Base-by-base conservation (phyloP, 257 asterid species). In the Solanum tacnaense region DNA sequence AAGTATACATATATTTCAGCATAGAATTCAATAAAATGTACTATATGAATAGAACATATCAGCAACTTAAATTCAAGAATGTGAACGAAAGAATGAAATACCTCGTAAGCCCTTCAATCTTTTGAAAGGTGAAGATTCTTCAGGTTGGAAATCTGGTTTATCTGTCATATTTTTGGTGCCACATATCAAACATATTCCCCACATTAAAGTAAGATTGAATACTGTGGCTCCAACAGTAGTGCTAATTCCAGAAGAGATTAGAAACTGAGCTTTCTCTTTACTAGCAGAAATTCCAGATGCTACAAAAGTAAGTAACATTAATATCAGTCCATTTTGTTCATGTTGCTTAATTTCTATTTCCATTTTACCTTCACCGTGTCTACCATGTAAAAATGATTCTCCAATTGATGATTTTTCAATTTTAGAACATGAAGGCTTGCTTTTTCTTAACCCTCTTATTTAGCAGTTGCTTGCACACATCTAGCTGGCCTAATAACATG, bases 181-280 rank as follows among this genome's bases (percentile, higher is more conserved):
- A 56, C 81, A 65, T 32, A 92, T 92, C 39, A 90, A 92, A 49
- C 93, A 92, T 82, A 88, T 87, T 35, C 92, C 93, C 92, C 93
- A 92, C 31, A 90, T 86, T 8, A 89, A 13, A 29, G 92, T 91
- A n/a, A 91, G 91, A 86, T 89, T 91, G 20, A 91, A 84, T 39
- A 89, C 92, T 5, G 92, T 91, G 13, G 94, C 89, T 34, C 92
- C 92, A 23, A 90, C 93, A 9, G 89, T 90, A 0, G 87, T 88
- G 7, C 91, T 91, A 21, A 91, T 88, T 86, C 91, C 93, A 4
- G 76, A 91, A 5, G 94, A 90, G 56, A 91, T 91, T 25, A 70
- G 82, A 12, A 60, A 86, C 83, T 88, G 92, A 38, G 92, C 92
- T 12, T 29, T 85, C 88, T 88, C 91, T 89, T 87, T 92, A 85